Base-by-base conservation (phyloP, 225 moss, liverwort and hornwort genomes). In the Asterella californica region DNA sequence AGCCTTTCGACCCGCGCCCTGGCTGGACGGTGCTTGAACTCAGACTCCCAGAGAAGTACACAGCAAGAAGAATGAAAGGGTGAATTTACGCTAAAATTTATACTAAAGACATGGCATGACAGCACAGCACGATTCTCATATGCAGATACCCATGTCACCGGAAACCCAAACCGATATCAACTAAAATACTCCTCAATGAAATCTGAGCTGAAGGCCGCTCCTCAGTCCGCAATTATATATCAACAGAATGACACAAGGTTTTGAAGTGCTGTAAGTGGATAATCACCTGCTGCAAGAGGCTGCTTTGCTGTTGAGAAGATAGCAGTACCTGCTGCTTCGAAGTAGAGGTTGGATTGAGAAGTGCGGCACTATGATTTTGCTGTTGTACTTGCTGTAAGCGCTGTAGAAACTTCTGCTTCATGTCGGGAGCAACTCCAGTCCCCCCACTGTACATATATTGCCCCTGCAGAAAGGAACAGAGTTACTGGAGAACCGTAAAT, bases 331-430 rank as follows among this genome's bases (percentile, higher is more conserved):
- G 81, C 79, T 78, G 83, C 81, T 85, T 85, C 46, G 85, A 36
- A 59, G 66, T 82, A 79, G 67, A 61, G 38, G 68, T 76, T 76
- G 83, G 81, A 76, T 83, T 81, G 8, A 83, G 79, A 61, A 83
- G 79, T 69, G 90, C 90, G 83, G 89, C 89, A 81, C 87, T 85
- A 69, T 82, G 84, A 63, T 88, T 90, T 62, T 94, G 92, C 88
- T 97, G 96, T 78, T 94, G 91, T 38, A 90, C 86, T 85, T 94
- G 92, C 72, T 93, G 94, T 76, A 94, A 88, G 53, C 93, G 91
- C 83, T 97, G 93, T 80, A 97, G 86, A 36, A 93, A 97, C 83
- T 94, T 94, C 82, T 97, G 94, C 78, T 94, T 97, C 81, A 93
- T 85, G 69, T 97, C 96, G 57, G 96, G 96, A 81, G 89, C 90